Conservation (phyloP, 139 green algal genomes). For the Chlamydomonas asymmetrica region DNA sequence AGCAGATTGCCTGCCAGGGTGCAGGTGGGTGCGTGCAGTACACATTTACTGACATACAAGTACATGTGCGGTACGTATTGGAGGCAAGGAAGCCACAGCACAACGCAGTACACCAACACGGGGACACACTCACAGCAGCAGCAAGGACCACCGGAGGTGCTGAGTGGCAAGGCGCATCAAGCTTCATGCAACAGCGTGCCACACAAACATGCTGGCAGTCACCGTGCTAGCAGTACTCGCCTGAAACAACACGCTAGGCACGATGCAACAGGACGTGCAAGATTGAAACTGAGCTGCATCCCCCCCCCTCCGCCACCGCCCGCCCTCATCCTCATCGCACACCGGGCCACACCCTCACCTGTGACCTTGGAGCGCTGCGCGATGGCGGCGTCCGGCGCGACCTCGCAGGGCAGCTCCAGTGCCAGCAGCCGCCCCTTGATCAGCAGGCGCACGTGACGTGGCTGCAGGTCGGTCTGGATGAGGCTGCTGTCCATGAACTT, state of each 20-base stretch:
- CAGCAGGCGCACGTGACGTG: slow-evolving; percentile 73
- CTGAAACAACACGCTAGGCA: neutral
- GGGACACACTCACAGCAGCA: neutral
- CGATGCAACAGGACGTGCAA: neutral
- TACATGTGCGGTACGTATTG: too few species aligned
- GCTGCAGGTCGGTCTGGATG: slow-evolving; percentile 83
- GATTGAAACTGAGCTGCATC: neutral
- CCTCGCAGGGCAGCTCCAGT: slow-evolving; percentile 78
- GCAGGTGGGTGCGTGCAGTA: neutral
- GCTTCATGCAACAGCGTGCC: neutral
- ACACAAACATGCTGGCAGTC: neutral
- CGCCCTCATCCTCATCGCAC: neutral
- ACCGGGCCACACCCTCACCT: neutral
- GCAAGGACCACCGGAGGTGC: neutral
- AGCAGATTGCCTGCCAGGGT: slow-evolving; percentile 57
- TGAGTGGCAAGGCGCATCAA: neutral
- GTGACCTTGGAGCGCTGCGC: slow-evolving; percentile 62
- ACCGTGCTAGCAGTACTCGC: neutral
- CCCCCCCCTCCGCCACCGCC: neutral
- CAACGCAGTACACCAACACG: neutral
- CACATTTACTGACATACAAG: too few species aligned
- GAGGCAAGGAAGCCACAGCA: too few species aligned
- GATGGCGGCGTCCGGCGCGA: slow-evolving; percentile 41
- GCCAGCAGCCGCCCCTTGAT: slow-evolving; percentile 87
- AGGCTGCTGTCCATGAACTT: slow-evolving; percentile 80